Conservation (phyloP, 2,329 filamentous ascomycete genomes). For the Apiospora pterosperma region DNA sequence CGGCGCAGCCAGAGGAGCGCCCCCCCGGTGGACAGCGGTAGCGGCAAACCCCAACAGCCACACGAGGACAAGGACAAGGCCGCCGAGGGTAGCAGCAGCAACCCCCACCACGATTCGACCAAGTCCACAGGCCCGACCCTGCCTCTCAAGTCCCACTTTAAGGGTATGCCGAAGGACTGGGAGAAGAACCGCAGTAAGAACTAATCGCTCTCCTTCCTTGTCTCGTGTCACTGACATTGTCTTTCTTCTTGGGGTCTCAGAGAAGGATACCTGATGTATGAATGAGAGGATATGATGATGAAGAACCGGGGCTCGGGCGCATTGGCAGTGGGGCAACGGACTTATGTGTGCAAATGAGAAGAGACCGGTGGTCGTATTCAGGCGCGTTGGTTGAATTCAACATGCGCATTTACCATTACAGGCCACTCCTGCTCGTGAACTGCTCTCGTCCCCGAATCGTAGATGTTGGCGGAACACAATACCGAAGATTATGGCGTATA, state of each 20-base stretch:
- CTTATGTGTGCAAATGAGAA: too few species aligned
- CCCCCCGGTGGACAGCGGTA: neutral
- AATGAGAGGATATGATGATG: neutral
- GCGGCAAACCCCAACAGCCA: neutral
- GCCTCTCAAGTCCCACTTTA: conserved; percentile 5
- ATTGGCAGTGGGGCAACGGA: neutral
- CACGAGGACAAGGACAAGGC: neutral
- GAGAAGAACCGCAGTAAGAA: conserved; percentile 2
- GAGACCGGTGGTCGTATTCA: too few species aligned
- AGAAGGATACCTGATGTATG: neutral
- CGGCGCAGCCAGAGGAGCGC: neutral
- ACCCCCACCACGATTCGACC: neutral
- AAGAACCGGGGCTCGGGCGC: neutral
- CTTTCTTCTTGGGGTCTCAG: neutral
- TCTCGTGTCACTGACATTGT: too few species aligned
- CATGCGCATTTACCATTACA: too few species aligned
- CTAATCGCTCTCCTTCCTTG: too few species aligned
- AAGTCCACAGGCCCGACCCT: neutral
- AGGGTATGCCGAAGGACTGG: conserved; percentile 9
- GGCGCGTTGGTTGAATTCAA: too few species aligned
- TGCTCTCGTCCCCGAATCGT: too few species aligned
- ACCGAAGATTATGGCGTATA: too few species aligned
- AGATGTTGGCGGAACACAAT: too few species aligned
- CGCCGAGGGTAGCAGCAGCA: neutral
- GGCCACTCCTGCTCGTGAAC: too few species aligned